Evolutionary conservation across 495 filamentous ascomycete genomes (phyloP).

Genomic region (Tuber calosporum): DNA sequence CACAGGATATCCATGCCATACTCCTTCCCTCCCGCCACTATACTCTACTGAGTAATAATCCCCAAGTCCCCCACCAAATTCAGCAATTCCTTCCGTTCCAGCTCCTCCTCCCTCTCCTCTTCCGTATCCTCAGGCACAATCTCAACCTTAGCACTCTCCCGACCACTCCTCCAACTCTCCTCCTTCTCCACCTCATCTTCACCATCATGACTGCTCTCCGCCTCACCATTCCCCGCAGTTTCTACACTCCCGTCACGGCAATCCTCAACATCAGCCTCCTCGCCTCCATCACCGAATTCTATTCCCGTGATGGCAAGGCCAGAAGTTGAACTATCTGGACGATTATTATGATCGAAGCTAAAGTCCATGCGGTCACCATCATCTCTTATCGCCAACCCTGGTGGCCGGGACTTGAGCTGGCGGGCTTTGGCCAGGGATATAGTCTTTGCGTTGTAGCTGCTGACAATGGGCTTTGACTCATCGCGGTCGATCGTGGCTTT

Average conservation of each 20-base stretch:
- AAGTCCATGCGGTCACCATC: slow-evolving; percentile 14
- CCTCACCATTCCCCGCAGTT: slow-evolving; percentile 7
- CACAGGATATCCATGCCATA: slow-evolving; percentile 6
- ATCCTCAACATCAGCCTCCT: slow-evolving; percentile 35
- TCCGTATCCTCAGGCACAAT: not conserved
- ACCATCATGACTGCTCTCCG: slow-evolving; percentile 10
- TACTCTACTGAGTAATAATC: slow-evolving; percentile 17
- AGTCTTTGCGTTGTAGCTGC: slow-evolving; percentile 91
- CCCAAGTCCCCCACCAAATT: slow-evolving; percentile 15
- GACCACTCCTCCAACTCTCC: not conserved
- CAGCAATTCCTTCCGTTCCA: slow-evolving; percentile 5
- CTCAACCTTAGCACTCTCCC: not conserved
- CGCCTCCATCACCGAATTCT: slow-evolving; percentile 27
- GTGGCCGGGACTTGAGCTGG: slow-evolving; percentile 75
- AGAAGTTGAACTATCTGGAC: slow-evolving; percentile 15
- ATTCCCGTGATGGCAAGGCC: slow-evolving; percentile 36
- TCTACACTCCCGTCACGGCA: slow-evolving; percentile 22
- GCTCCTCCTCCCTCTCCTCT: not conserved
- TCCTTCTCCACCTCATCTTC: not conserved
- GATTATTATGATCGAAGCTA: not conserved
- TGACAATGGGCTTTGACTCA: slow-evolving; percentile 64
- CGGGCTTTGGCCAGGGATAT: slow-evolving; percentile 79
- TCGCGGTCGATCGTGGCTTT: slow-evolving; percentile 98
- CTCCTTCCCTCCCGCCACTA: slow-evolving; percentile 2
- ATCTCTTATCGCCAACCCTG: slow-evolving; percentile 42